These are phyloP conservation scores for Monosporascus ibericus DNA, from an alignment of 2,329 filamentous ascomycete species.

Conservation along the genomic window DNA sequence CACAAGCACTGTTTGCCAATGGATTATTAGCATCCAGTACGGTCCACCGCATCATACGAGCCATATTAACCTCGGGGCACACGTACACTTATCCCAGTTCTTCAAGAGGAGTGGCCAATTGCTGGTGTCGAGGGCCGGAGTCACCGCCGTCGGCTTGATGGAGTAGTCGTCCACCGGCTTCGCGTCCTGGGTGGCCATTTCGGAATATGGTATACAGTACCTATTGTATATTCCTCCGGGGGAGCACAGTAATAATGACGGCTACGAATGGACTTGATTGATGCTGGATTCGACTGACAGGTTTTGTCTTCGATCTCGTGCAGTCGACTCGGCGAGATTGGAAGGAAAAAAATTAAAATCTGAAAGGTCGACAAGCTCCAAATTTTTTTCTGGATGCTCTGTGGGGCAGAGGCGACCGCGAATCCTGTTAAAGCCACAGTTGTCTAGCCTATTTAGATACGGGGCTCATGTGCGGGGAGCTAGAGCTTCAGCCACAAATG, in stretches of 20 bases:
- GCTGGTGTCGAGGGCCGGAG: slow-evolving; percentile 76
- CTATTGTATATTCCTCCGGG: background rate
- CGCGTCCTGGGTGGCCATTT: slow-evolving; percentile 14
- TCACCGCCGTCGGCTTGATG: slow-evolving; percentile 86
- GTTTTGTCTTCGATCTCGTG: background rate
- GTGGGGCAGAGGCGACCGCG: background rate
- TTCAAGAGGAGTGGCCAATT: slow-evolving; percentile 91
- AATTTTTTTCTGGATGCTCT: background rate
- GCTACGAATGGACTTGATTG: background rate
- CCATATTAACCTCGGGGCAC: slow-evolving; percentile 7
- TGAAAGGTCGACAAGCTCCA: background rate
- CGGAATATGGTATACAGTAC: background rate
- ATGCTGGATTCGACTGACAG: background rate
- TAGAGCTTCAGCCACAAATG: background rate
- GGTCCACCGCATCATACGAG: background rate
- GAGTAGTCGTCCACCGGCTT: slow-evolving; percentile 22
- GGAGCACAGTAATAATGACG: background rate
- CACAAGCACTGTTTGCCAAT: slow-evolving; percentile 62
- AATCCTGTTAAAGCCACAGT: background rate
- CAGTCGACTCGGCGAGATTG: background rate
- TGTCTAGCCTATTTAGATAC: background rate
- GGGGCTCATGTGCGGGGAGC: background rate
- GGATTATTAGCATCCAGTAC: slow-evolving; percentile 16
- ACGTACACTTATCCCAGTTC: slow-evolving; percentile 88
- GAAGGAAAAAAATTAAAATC: background rate